These are phyloP conservation scores for Solanum rostratum DNA, from an alignment of 257 asterid genomes.

Conservation along the genomic window DNA sequence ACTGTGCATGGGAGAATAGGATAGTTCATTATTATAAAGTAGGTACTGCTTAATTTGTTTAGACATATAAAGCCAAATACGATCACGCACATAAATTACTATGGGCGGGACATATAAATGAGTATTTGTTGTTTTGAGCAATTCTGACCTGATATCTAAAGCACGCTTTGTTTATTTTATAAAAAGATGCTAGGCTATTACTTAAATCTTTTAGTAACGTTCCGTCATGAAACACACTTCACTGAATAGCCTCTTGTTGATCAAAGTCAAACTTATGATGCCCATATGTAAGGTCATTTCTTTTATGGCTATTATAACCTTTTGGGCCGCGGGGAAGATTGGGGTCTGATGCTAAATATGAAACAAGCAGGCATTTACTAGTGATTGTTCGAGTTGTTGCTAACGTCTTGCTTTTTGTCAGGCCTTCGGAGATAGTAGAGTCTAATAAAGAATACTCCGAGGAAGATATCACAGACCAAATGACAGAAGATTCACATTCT, in stretches of 20 bases:
- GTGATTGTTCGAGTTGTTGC: background rate
- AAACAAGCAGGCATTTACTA: background rate
- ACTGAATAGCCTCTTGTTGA: background rate
- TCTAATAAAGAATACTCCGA: slow-evolving; percentile 67
- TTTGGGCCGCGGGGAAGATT: background rate
- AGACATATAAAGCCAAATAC: background rate
- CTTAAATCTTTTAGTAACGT: background rate
- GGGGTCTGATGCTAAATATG: background rate
- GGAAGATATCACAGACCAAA: slow-evolving; percentile 76
- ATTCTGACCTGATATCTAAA: background rate
- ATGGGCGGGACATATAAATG: background rate
- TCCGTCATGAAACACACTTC: background rate
- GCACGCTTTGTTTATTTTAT: background rate
- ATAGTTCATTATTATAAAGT: background rate
- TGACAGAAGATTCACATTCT: slow-evolving; percentile 36
- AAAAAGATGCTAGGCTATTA: background rate
- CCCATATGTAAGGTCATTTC: background rate
- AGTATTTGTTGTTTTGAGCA: background rate
- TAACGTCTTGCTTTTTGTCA: slow-evolving; percentile 12
- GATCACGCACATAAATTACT: background rate
- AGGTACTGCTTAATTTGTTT: background rate
- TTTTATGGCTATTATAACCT: background rate
- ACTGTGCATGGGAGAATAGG: background rate
- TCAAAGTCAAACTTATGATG: background rate
- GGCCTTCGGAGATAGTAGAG: slow-evolving; percentile 78